These are phyloP conservation scores for Effrenium voratum DNA, from an alignment of 73 alveolate species.

Conservation along the genomic window DNA sequence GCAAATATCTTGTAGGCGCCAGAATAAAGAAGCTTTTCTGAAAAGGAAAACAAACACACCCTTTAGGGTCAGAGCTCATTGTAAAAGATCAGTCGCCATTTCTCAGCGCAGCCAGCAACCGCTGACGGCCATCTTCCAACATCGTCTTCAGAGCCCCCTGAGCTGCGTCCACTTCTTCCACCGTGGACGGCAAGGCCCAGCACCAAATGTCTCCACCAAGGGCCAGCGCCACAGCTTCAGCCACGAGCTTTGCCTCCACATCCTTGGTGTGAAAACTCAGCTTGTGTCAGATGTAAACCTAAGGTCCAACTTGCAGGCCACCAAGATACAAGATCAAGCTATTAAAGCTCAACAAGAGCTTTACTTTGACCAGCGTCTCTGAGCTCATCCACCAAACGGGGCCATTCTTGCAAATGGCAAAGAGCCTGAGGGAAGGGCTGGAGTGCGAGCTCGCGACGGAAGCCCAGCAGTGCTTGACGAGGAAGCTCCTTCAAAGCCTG, in stretches of 20 bases:
- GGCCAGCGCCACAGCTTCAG: constrained; percentile 7
- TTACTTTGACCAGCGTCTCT: too few relatives aligned
- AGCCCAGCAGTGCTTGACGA: neutral
- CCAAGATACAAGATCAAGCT: too few relatives aligned
- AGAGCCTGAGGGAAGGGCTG: constrained; percentile 26
- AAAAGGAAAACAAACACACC: too few relatives aligned
- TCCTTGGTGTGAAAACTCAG: too few relatives aligned
- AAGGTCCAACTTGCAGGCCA: too few relatives aligned
- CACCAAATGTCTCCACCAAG: constrained; percentile 39
- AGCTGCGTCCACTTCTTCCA: constrained; percentile 42
- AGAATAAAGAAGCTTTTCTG: too few relatives aligned
- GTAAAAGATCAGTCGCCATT: constrained; percentile 16
- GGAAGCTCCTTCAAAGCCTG: constrained; percentile 18
- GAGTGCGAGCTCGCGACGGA: constrained; percentile 36
- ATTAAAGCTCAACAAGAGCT: too few relatives aligned
- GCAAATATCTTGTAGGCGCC: too few relatives aligned
- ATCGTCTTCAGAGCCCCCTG: constrained; percentile 41
- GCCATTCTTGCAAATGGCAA: neutral
- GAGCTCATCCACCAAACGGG: neutral
- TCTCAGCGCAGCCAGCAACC: constrained; percentile 28
- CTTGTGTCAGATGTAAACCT: too few relatives aligned
- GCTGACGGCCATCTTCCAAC: constrained; percentile 69
- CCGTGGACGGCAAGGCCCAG: constrained; percentile 29
- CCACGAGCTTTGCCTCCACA: neutral
- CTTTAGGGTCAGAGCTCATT: too few relatives aligned